Evolutionary conservation across 2,329 filamentous ascomycete genomes (phyloP), one percentile per base, ranked within the genome.

Genomic region (Penicillium sp.): DNA sequence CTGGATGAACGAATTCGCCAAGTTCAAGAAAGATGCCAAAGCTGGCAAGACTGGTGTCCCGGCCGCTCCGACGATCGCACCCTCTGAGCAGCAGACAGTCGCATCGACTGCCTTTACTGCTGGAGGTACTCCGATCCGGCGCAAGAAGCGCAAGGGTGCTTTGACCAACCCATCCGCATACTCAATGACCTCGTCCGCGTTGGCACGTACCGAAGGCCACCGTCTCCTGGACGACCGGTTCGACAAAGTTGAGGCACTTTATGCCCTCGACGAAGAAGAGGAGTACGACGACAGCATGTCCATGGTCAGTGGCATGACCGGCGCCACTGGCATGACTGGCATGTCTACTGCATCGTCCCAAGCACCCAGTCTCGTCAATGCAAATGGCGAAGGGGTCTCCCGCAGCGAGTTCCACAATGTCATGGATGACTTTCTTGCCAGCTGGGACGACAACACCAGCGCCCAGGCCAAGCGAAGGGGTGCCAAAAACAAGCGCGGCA

Each of bases 131-230:
- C 75, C 74, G 1, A 67, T 78, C 30, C 84, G 89, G 46, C 82
- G 81, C 55, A 97, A 97, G 85, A 96, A 96, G 82, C 85, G 92
- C 67, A 97, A 96, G 78, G 92, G 92, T 41, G 92, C 94, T 2
- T 76, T 95, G 70, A 97, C 92, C 3, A 90, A 88, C 58, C 87
- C 89, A 0, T 94, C 91, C 0, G 85, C 83, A 52, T 95, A 94
- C 74, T 94, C 89, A 46, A 96, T 96, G 92, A 91, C 89, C 0
- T 95, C 89, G 1, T 95, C 91, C 0, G 88, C 90, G 0, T 79
- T 96, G 16, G 86, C 90, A 46, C 85, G 94, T 49, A 99, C 92
- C 1, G 92, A 96, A 65, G 90, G 91, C 38, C 82, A 95, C 54
- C 86, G 85, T 0, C 81, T 95, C 1, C 79, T 99, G 6, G 95